A percentile compares a stretch with the other conserved stretches of the same genome.
Evolutionary conservation across 2,329 filamentous ascomycete genomes (phyloP).

Genomic region (Talaromyces amestolkiae): DNA sequence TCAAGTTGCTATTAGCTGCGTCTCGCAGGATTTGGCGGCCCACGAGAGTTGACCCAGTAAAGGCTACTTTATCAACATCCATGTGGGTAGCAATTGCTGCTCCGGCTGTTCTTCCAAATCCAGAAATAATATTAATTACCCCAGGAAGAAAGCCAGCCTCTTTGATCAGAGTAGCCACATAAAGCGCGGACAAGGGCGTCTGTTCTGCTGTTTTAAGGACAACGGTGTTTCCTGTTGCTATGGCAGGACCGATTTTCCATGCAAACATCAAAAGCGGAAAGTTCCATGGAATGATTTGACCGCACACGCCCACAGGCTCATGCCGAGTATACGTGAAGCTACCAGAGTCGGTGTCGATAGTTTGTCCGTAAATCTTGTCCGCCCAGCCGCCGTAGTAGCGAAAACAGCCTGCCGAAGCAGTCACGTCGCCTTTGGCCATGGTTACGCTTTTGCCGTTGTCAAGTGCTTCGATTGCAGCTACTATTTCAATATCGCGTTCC

Average conservation of each 20-base stretch:
- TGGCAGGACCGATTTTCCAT: constrained; percentile 80
- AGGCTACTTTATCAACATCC: constrained; percentile 64
- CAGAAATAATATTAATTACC: constrained; percentile 65
- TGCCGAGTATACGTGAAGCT: constrained; percentile 81
- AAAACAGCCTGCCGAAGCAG: constrained; percentile 65
- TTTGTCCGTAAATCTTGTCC: constrained; percentile 89
- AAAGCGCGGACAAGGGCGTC: constrained; percentile 65
- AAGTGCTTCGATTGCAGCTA: constrained; percentile 80
- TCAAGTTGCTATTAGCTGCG: constrained; percentile 61
- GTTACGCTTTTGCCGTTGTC: constrained; percentile 50
- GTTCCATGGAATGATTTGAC: constrained; percentile 90
- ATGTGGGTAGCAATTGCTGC: constrained; percentile 63
- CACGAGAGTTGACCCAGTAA: constrained; percentile 61
- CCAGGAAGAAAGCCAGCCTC: constrained; percentile 63
- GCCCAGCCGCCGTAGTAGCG: constrained; percentile 83
- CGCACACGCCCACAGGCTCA: constrained; percentile 78
- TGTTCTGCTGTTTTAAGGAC: constrained; percentile 67
- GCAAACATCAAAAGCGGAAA: constrained; percentile 81
- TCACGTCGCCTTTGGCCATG: constrained; percentile 68
- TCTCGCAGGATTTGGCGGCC: constrained; percentile 62
- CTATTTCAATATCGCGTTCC: constrained; percentile 72
- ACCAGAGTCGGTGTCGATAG: constrained; percentile 73
- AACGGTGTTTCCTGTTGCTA: constrained; percentile 63
- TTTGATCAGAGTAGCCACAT: constrained; percentile 54
- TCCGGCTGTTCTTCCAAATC: constrained; percentile 74